Evolutionary conservation across 768 basidiomycete species (phyloP).

Genomic region (Kwoniella mangroviensis): DNA sequence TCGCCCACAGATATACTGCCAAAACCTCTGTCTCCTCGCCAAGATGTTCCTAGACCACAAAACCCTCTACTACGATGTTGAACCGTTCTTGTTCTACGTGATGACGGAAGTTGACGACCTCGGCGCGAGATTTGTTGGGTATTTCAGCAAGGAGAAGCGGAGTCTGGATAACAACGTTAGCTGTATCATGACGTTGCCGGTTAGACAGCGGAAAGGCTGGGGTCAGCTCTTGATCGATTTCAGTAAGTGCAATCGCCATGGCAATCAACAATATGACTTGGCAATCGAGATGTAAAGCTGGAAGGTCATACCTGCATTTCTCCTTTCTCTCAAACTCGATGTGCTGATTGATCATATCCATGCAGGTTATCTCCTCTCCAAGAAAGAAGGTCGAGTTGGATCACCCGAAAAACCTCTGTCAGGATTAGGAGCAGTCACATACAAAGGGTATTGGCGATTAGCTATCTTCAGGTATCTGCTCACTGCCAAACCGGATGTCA

Average conservation of each 20-base stretch:
- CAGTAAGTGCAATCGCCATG: constrained; percentile 66
- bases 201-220: constrained; percentile 93
- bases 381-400: constrained; percentile 86
- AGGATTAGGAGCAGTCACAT: constrained; percentile 87
- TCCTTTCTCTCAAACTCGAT: background rate
- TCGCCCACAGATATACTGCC: constrained; percentile 83
- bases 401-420: constrained; percentile 97
- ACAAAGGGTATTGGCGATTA: constrained; percentile 91
- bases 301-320: no score
- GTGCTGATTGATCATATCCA: background rate
- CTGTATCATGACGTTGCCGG: constrained; percentile 98
- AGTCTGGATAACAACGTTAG: constrained; percentile 96
- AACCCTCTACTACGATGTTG: constrained; percentile 97
- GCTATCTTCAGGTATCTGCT: constrained; percentile 79
- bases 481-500: constrained; percentile 66
- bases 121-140: constrained; percentile 93
- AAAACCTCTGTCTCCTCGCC: constrained; percentile 93
- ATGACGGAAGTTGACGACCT: constrained; percentile 87
- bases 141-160: constrained; percentile 98
- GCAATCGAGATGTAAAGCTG: no score
- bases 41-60: constrained; percentile 99
- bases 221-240: constrained; percentile 97
- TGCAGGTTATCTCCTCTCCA: constrained; percentile 90
- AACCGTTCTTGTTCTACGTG: constrained; percentile 98
- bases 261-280: no score